Base-by-base conservation (phyloP, 495 filamentous ascomycete genomes). In the Trichoderma virens region DNA sequence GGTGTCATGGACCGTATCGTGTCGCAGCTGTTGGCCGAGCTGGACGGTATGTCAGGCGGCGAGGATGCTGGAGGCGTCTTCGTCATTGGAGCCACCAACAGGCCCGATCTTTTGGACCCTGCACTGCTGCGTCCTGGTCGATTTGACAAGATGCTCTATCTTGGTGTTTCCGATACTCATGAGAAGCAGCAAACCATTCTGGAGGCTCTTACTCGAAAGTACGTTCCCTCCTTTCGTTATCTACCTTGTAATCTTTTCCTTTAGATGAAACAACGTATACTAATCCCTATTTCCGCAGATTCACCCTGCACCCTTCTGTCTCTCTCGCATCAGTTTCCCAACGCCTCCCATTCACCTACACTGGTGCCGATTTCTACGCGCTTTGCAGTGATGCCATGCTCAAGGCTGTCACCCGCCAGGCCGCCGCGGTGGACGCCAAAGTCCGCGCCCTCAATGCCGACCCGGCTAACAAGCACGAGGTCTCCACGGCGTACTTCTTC, bases 1-100 rank as follows among this genome's bases (percentile, higher is more conserved):
- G 94, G 94, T 74, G 94, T 99, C 38, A 99, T 98, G 95, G 94
- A 99, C 75, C 88, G 94, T 66, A 98, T 99, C 67, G 94, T 99
- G 54, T 92, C 88, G 70, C 94, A 98, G 80, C 79, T 98, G 41
- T 83, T 98, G 6, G 94, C 94, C 0, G 94, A 98, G 75, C 79
- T 98, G 27, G 94, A 98, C 71, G 94, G 94, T 27, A 98, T 98
- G 94, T 95, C 92, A 47, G 90, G 92, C 68, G 93, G 92, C 16
- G 88, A 89, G 62, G 92, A 93, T 67, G 89, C 89, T 32, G 84
- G 80, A 23, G 94, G 94, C 31, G 95, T 98, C 16, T 98, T 98
- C 71, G 95, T 98, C 31, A 96, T 98, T 66, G 94, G 94, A 45
- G 94, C 94, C 9, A 98, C 94, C 27, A 98, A 98, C 73, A 79